Evolutionary conservation across 2,329 filamentous ascomycete genomes (phyloP), one percentile per base, ranked within the genome.

Genomic region (Ceratocystis papillata): DNA sequence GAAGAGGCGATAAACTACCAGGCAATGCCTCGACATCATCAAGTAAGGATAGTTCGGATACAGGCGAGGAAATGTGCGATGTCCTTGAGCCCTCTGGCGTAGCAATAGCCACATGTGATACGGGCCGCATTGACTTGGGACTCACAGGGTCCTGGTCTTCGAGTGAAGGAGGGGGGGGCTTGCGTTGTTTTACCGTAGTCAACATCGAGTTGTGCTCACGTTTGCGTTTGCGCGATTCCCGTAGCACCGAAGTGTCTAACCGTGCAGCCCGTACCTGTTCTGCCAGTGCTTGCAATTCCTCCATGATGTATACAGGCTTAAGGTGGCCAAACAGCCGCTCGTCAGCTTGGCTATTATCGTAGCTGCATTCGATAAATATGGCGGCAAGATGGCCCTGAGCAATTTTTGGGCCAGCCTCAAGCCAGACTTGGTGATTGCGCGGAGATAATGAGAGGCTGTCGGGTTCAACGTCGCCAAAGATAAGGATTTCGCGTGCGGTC

Each of bases 341-440:
- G 68, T 94, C 86, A 25, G 84, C 81, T 71, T 91, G 87, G 6
- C 83, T 83, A 74, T 96, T 87, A 68, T 90, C 88, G 74, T 93
- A 99, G 69, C 90, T 96, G 75, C 93, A 97, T 78, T 99, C 94
- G 71, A 99, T 95, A 73, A 97, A 93, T 12, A 99, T 88, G 10
- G 87, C 93, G 0, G 81, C 82, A 0, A 99, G 80, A 3, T 81
- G 79, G 1, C 90, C 89, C 0, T 80, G 77, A 0, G 80, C 87
- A 30, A 99, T 85, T 73, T 95, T 96, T 7, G 87, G 87, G 0
- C 92, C 93, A 0, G 93, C 93, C 72, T 94, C 89, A 70, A 84
- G 82, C 94, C 94, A 99, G 15, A 99, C 85, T 15, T 80, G 79
- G n/a, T 81, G 77, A 70, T 94, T 97, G 28, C 92, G 85, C 0